Conservation (phyloP, 768 basidiomycete species). For the Pilatotrama ljubarskyi region DNA sequence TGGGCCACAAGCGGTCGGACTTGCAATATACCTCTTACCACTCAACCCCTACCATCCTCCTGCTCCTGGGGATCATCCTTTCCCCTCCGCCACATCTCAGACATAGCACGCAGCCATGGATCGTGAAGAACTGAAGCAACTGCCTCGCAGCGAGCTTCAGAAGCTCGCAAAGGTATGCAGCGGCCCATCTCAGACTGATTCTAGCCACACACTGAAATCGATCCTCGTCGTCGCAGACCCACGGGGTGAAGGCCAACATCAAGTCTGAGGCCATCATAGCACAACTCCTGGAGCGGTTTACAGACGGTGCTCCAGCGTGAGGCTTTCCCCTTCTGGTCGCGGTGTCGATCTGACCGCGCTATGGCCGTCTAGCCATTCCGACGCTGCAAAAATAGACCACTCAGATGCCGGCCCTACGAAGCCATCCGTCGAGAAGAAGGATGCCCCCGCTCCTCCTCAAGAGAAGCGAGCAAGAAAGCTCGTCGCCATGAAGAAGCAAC, state of each 20-base stretch:
- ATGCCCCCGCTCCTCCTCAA: too few relatives aligned
- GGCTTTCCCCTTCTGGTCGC: not conserved
- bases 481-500: too few relatives aligned
- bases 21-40: not conserved
- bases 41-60: not conserved
- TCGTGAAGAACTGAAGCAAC: not conserved
- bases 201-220: not conserved
- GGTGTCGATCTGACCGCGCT: not conserved
- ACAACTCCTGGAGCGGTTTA: not conserved
- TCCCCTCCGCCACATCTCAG: not conserved
- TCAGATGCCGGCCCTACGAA: too few relatives aligned
- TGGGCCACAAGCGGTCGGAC: not conserved
- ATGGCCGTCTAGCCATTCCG: not conserved
- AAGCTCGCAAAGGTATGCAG: constrained; percentile 14
- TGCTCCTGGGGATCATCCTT: not conserved
- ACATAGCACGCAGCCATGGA: not conserved
- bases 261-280: constrained; percentile 3
- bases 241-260: constrained; percentile 6
- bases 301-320: not conserved
- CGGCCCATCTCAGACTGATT: not conserved
- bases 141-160: constrained; percentile 3
- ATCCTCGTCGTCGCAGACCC: not conserved
- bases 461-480: too few relatives aligned
- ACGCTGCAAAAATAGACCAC: not conserved
- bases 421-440: too few relatives aligned